phyloP scores from a whole-genome alignment of 2,329 filamentous ascomycete genomes.

The Cryphonectria carpinicola region DNA sequence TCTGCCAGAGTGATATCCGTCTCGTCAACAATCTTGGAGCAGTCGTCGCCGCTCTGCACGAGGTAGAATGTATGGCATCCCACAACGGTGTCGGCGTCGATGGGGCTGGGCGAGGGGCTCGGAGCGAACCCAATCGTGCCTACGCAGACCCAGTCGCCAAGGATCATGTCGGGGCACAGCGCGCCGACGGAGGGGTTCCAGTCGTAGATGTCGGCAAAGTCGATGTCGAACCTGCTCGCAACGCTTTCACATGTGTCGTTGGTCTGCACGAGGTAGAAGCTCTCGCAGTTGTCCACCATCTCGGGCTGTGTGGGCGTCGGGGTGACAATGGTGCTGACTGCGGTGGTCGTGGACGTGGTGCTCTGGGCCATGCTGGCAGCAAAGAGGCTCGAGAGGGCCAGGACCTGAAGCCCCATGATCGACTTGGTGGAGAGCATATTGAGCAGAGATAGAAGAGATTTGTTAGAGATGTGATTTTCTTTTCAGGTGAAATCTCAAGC shows the following conservation, averaged over 20 bases:
- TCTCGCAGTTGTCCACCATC: constrained; percentile 16
- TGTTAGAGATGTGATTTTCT: not conserved
- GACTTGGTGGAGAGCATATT: constrained; percentile 4
- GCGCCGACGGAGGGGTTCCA: not conserved
- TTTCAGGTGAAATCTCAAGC: not conserved
- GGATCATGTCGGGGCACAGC: not conserved
- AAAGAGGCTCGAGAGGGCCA: not conserved
- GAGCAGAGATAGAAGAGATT: not conserved
- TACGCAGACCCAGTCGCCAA: constrained; percentile 8
- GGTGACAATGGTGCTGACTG: constrained; percentile 6
- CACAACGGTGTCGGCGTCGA: not conserved
- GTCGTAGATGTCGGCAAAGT: not conserved
- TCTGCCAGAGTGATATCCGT: constrained; percentile 1
- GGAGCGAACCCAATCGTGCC: not conserved
- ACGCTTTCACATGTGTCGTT: constrained; percentile 6
- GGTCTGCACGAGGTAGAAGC: constrained; percentile 10
- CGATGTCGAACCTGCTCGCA: not conserved
- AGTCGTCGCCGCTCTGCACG: constrained; percentile 5
- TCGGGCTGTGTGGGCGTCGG: constrained; percentile 14
- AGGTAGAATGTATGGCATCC: constrained; percentile 8
- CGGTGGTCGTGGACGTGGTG: constrained; percentile 6
- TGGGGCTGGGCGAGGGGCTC: constrained; percentile 2
- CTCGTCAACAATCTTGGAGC: constrained; percentile 4
- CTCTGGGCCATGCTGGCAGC: not conserved
- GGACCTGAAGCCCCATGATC: not conserved